Evolutionary conservation across 164 flowering plant genomes (phyloP).

Genomic region (Aristolochia fimbriata): DNA sequence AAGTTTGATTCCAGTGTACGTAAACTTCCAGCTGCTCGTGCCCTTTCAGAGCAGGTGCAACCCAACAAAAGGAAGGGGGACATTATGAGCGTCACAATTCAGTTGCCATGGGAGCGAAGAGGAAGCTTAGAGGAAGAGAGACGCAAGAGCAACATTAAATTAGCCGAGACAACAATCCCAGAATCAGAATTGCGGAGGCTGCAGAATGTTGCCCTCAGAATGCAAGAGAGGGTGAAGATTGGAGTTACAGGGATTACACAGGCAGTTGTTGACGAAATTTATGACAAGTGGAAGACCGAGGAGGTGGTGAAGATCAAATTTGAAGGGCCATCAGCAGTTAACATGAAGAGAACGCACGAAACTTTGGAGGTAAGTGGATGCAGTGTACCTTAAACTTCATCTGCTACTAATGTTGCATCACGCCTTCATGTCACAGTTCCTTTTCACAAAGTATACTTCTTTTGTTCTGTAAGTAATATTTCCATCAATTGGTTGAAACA

Average conservation of each 20-base stretch:
- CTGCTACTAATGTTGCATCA: background rate
- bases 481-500: background rate
- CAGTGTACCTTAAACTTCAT: background rate
- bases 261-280: constrained; percentile 57
- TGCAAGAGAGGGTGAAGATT: constrained; percentile 71
- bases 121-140: constrained; percentile 12
- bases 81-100: constrained; percentile 5
- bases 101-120: constrained; percentile 40
- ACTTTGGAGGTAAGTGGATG: constrained; percentile 60
- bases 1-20: background rate
- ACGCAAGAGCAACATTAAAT: constrained; percentile 33
- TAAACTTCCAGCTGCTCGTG: constrained; percentile 1
- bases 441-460: background rate
- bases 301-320: constrained; percentile 89
- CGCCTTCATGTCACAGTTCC: background rate
- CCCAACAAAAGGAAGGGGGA: constrained; percentile 1
- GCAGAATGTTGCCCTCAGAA: constrained; percentile 56
- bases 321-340: constrained; percentile 50
- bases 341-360: constrained; percentile 80
- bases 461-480: background rate
- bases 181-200: constrained; percentile 71
- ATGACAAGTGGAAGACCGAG: constrained; percentile 67
- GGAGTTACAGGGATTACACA: constrained; percentile 68
- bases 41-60: constrained; percentile 4
- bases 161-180: constrained; percentile 67